Conservation (phyloP, 1,284 basidiomycete genomes). For the Trichosporon asahii region DNA sequence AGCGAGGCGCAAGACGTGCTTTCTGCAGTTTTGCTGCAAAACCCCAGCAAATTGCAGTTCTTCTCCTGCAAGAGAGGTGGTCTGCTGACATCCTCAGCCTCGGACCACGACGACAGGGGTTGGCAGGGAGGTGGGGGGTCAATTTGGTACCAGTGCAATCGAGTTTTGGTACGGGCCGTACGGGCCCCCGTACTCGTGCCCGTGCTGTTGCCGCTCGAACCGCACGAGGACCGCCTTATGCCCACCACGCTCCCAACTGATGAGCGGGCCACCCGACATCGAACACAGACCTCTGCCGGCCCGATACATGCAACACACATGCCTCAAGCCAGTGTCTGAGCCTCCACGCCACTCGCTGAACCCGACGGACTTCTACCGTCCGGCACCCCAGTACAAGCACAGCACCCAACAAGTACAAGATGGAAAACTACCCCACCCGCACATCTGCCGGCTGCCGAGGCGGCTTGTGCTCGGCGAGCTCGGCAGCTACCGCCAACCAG, state of each 20-base stretch:
- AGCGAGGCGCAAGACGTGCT: too few relatives aligned
- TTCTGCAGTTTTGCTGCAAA: not conserved
- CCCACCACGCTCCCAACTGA: not conserved
- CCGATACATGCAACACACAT: not conserved
- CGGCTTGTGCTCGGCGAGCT: conserved; percentile 3
- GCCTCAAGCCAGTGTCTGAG: too few relatives aligned
- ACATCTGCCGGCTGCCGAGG: too few relatives aligned
- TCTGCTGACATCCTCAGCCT: not conserved
- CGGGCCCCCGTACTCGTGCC: not conserved
- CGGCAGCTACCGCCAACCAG: not conserved
- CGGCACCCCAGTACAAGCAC: too few relatives aligned
- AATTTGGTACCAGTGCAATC: not conserved
- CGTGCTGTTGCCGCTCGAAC: not conserved
- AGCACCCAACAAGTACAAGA: too few relatives aligned
- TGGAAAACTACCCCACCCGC: too few relatives aligned
- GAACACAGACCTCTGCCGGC: not conserved
- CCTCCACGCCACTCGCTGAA: too few relatives aligned
- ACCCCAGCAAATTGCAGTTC: not conserved
- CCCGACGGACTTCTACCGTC: too few relatives aligned
- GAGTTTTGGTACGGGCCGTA: not conserved
- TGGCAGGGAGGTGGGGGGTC: not conserved
- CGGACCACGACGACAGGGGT: conserved; percentile 1
- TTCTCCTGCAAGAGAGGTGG: not conserved
- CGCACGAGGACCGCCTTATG: not conserved
- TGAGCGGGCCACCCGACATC: not conserved